A percentile compares a stretch with the other conserved stretches of the same genome.
Evolutionary conservation across 169 alveolate genomes (phyloP).

Genomic region (Babesia sp.): DNA sequence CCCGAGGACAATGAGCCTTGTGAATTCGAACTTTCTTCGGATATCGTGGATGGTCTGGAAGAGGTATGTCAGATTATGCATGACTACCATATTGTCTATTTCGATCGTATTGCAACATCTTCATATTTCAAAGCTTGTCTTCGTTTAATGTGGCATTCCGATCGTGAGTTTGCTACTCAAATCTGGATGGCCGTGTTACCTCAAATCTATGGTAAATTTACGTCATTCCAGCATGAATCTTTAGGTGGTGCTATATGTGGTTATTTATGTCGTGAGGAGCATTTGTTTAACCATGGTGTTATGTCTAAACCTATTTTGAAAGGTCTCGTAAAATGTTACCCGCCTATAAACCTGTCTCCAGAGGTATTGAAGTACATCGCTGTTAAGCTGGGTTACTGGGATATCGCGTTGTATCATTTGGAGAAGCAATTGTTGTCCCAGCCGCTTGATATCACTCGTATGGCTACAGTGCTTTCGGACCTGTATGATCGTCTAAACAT

Average conservation of each 20-base stretch:
- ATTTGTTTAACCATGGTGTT: slow-evolving; percentile 5
- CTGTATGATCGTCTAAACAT: slow-evolving; percentile 35
- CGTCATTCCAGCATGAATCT: slow-evolving; percentile 25
- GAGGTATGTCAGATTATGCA: neutral
- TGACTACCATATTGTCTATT: slow-evolving; percentile 4
- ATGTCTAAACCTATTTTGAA: slow-evolving; percentile 16
- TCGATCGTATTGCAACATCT: neutral
- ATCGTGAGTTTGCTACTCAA: slow-evolving; percentile 25
- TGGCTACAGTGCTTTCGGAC: slow-evolving; percentile 60
- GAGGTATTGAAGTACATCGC: slow-evolving; percentile 48
- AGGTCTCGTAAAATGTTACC: slow-evolving; percentile 40
- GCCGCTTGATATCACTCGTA: slow-evolving; percentile 61
- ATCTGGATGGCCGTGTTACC: slow-evolving; percentile 38
- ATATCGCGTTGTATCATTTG: slow-evolving; percentile 35
- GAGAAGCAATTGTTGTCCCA: slow-evolving; percentile 61
- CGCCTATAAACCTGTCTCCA: slow-evolving; percentile 44
- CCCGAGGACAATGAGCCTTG: neutral
- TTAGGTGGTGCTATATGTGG: slow-evolving; percentile 17
- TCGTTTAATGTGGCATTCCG: slow-evolving; percentile 41
- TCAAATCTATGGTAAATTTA: slow-evolving; percentile 26
- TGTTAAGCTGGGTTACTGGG: slow-evolving; percentile 25
- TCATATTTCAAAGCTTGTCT: slow-evolving; percentile 7
- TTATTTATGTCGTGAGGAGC: slow-evolving; percentile 28
- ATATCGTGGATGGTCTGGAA: neutral
- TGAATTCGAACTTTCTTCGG: neutral